Evolutionary conservation across 352 stramenopile species (phyloP).

Genomic region (Globisporangium irregulare): DNA sequence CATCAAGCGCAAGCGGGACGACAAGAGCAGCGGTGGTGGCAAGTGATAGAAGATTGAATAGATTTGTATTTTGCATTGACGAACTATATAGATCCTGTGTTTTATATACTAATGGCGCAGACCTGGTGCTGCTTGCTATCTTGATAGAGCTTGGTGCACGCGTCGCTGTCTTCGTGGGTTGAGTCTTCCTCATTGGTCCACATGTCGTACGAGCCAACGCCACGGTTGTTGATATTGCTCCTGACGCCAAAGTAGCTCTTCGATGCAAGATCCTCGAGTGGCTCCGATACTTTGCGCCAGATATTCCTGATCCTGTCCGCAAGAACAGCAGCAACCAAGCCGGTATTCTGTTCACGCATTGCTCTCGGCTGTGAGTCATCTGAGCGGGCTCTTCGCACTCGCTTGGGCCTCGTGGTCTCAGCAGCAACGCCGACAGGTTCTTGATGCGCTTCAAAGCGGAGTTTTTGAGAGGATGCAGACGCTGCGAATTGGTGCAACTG

Average conservation of each 20-base stretch:
- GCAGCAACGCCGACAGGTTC: background rate
- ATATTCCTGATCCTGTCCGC: background rate
- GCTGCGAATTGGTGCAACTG: slow-evolving; percentile 4
- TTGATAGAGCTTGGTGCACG: slow-evolving; percentile 34
- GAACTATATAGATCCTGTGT: background rate
- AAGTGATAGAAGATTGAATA: slow-evolving; percentile 6
- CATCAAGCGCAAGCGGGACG: slow-evolving; percentile 83
- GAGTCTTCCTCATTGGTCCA: slow-evolving; percentile 4
- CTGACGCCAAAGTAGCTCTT: background rate
- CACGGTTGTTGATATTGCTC: background rate
- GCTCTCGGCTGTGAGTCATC: background rate
- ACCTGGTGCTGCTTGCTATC: slow-evolving; percentile 46
- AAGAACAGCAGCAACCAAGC: too few relatives aligned
- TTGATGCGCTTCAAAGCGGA: background rate
- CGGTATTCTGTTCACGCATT: too few relatives aligned
- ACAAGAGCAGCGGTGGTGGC: slow-evolving; percentile 12
- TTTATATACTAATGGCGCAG: slow-evolving; percentile 48
- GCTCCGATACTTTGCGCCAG: slow-evolving; percentile 1
- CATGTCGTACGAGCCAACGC: slow-evolving; percentile 4
- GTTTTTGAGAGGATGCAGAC: background rate
- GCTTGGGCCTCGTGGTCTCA: background rate
- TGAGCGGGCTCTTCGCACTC: background rate
- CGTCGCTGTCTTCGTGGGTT: slow-evolving; percentile 26
- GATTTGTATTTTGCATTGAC: background rate
- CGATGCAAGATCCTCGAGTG: background rate